These are phyloP conservation scores for Trichoderma aggressivum DNA, from an alignment of 2,329 filamentous ascomycete species.

Conservation along the genomic window DNA sequence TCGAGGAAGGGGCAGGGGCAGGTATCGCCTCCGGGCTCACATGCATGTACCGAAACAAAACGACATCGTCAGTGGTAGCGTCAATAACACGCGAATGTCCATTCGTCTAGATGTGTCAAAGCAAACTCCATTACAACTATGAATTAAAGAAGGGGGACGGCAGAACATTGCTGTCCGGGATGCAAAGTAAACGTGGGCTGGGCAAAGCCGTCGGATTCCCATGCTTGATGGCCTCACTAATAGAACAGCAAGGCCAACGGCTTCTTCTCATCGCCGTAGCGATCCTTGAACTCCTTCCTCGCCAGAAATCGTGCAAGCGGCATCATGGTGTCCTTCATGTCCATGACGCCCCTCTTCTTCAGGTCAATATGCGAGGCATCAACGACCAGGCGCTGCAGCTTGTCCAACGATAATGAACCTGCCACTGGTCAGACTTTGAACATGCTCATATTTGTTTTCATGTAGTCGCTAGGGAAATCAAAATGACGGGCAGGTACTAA, in stretches of 20 bases:
- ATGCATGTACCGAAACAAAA: background rate
- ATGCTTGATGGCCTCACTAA: constrained; percentile 30
- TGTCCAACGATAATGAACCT: constrained; percentile 66
- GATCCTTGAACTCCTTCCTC: constrained; percentile 65
- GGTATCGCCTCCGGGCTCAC: background rate
- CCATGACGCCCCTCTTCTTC: constrained; percentile 90
- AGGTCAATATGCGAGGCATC: constrained; percentile 92
- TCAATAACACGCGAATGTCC: background rate
- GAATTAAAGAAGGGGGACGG: background rate
- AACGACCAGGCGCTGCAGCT: constrained; percentile 75
- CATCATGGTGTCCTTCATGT: constrained; percentile 90
- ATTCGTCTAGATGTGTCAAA: background rate
- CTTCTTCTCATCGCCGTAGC: constrained; percentile 60
- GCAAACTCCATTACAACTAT: background rate
- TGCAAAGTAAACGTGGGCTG: background rate
- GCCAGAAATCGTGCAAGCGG: constrained; percentile 74
- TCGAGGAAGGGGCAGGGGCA: background rate
- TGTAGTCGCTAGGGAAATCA: background rate
- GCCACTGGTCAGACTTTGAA: constrained; percentile 7
- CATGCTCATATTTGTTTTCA: background rate
- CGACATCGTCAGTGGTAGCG: too few relatives aligned
- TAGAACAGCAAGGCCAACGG: constrained; percentile 64
- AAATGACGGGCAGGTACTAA: background rate
- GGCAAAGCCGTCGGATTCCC: background rate
- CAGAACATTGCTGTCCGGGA: background rate